A percentile compares a stretch with the other conserved stretches of the same genome.
These are phyloP conservation scores for Thinopyrum elongatum DNA, from an alignment of 176 grass and related monocot species.

Conservation along the genomic window DNA sequence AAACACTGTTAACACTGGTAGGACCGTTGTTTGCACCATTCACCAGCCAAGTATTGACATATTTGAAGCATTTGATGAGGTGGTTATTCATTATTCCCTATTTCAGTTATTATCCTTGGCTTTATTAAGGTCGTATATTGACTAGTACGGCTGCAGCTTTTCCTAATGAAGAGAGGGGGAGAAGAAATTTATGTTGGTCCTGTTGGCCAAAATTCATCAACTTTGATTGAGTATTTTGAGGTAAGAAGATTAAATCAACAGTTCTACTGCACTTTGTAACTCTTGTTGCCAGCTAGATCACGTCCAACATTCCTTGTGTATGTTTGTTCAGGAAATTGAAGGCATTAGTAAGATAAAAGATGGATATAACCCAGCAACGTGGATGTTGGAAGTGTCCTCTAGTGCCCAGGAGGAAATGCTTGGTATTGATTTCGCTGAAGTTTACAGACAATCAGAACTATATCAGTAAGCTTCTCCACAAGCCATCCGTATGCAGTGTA, in stretches of 20 bases:
- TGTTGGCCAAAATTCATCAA: slow-evolving; percentile 64
- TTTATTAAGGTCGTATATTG: not conserved
- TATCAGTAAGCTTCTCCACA: slow-evolving; percentile 44
- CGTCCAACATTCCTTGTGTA: not conserved
- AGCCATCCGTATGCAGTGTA: not conserved
- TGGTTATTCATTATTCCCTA: not conserved
- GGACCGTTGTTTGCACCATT: no score
- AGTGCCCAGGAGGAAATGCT: slow-evolving; percentile 61
- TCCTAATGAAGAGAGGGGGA: slow-evolving; percentile 84
- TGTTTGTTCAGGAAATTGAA: slow-evolving; percentile 53
- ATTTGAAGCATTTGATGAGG: no score
- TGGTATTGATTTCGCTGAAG: slow-evolving; percentile 48
- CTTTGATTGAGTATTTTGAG: slow-evolving; percentile 87
- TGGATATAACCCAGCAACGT: slow-evolving; percentile 83
- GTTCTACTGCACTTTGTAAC: not conserved
- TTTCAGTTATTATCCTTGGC: slow-evolving; percentile 3
- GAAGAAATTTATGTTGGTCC: slow-evolving; percentile 95
- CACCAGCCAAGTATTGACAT: no score
- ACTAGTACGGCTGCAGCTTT: slow-evolving; percentile 49
- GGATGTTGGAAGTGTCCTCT: slow-evolving; percentile 77
- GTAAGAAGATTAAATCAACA: slow-evolving; percentile 33
- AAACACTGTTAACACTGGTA: no score
- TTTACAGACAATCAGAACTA: slow-evolving; percentile 58
- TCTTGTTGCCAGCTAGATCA: not conserved
- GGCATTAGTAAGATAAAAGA: slow-evolving; percentile 59